Conservation (phyloP, 1,284 basidiomycete genomes). For the Leucoagaricus sp. region DNA sequence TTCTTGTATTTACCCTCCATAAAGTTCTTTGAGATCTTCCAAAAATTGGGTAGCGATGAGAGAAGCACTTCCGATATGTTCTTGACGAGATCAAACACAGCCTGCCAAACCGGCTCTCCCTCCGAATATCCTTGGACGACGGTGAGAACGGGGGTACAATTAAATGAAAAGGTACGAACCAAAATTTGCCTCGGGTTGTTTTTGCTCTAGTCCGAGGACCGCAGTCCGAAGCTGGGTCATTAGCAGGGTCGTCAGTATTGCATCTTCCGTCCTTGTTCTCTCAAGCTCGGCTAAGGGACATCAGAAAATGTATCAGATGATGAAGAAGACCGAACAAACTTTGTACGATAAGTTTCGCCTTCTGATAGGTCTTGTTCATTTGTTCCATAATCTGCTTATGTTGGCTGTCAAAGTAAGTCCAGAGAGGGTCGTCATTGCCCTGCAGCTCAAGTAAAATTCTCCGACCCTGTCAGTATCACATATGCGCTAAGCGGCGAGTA, state of each 20-base stretch:
- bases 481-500: neutral
- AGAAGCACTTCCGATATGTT: conserved; percentile 70
- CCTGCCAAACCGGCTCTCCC: conserved; percentile 81
- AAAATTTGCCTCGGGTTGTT: conserved; percentile 61
- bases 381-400: conserved; percentile 83
- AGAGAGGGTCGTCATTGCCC: conserved; percentile 83
- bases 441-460: conserved; percentile 88
- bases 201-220: conserved; percentile 60
- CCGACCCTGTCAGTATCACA: conserved; percentile 10
- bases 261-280: conserved; percentile 36
- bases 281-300: conserved; percentile 43
- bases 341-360: conserved; percentile 54
- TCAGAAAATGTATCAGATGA: neutral
- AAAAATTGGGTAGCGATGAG: conserved; percentile 85
- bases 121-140: conserved; percentile 49
- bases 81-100: conserved; percentile 74
- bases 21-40: conserved; percentile 90
- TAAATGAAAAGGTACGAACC: conserved; percentile 46
- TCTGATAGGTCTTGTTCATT: conserved; percentile 71
- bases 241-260: conserved; percentile 43
- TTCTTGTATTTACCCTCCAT: conserved; percentile 91
- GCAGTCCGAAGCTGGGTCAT: conserved; percentile 59
- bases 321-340: conserved; percentile 40
- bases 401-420: conserved; percentile 94
- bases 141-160: conserved; percentile 1